Evolutionary conservation across 495 filamentous ascomycete genomes (phyloP), one percentile per base, ranked within the genome.

Genomic region (Aspergillus bridgeri): DNA sequence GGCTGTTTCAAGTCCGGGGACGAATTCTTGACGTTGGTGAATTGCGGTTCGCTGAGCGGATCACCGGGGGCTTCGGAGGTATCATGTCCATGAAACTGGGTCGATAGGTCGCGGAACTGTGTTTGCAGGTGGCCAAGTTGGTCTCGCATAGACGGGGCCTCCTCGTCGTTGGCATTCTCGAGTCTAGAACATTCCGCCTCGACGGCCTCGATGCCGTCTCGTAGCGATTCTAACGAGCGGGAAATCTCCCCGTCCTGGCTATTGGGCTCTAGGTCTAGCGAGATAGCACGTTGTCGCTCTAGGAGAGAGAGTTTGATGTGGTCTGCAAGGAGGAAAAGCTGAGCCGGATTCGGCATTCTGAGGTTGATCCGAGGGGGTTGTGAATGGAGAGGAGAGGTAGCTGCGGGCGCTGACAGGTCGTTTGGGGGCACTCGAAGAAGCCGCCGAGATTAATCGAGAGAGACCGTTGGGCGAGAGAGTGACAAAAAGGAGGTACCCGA

Each of bases 181-280:
- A 90, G 71, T 25, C 82, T 79, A 52, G 74, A 70, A 58, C 85
- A 76, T 60, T 94, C 87, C 47, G 83, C 79, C 64, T 89, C 86
- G 21, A 96, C 76, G 13, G 81, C 72, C 60, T 91, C 86, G 61
- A 98, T 82, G 17, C 94, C 92, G 60, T 92, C 89, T 44, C 84
- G 84, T 51, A 98, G 82, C 42, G 89, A 89, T 27, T 95, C 89
- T 43, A 98, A 81, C 9, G 92, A 96, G 45, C 90, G 81, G 6
- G 91, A 92, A 60, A 97, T 94, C 62, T 95, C 89, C 27, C 87
- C 87, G 78, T 95, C 91, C 72, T 96, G 90, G 6, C 88, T 83
- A 67, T 90, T 90, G 7, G 88, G 84, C 65, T 91, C 86, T 27
- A 96, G 85, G 56, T 90, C 86, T n/a, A 96, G 81, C 1, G 87